These are phyloP conservation scores for Cadophora sp. DNA, from an alignment of 2,329 filamentous ascomycete genomes.

Conservation along the genomic window DNA sequence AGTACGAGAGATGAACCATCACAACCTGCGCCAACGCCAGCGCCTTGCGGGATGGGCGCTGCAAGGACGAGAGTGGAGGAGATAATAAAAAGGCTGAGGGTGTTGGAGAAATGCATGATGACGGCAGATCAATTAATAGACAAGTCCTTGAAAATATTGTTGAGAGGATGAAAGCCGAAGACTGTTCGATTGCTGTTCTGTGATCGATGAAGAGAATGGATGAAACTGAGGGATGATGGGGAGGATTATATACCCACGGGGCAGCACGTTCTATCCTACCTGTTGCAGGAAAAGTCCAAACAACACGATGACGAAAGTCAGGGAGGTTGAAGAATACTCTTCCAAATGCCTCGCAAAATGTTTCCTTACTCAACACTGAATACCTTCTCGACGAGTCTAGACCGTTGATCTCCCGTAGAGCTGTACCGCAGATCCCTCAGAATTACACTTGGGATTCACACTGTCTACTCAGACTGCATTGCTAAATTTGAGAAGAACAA, in stretches of 20 bases:
- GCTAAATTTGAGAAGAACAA: not conserved
- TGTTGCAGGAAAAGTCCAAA: not conserved
- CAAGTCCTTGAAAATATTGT: not conserved
- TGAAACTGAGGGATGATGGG: not conserved
- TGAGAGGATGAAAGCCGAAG: not conserved
- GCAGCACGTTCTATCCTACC: no score
- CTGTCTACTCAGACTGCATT: not conserved
- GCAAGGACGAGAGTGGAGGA: constrained; percentile 9
- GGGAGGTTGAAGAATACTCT: not conserved
- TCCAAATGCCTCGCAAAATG: not conserved
- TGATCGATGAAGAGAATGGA: no score
- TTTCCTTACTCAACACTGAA: not conserved
- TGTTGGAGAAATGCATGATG: constrained; percentile 7
- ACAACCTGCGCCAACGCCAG: constrained; percentile 20
- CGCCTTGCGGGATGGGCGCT: constrained; percentile 22
- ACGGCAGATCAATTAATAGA: not conserved
- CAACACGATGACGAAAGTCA: constrained; percentile 6
- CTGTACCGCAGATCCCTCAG: not conserved
- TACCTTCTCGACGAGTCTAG: not conserved
- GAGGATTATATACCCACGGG: not conserved
- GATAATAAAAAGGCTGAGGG: constrained; percentile 10
- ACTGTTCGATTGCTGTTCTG: not conserved
- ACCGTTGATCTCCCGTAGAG: not conserved
- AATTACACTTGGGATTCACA: not conserved
- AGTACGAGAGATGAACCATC: constrained; percentile 13